Percentiles rank a stretch among this genome's conserved stretches.
phyloP scores from a whole-genome alignment of 2,329 filamentous ascomycete genomes.

The Botrytis tulipae region DNA sequence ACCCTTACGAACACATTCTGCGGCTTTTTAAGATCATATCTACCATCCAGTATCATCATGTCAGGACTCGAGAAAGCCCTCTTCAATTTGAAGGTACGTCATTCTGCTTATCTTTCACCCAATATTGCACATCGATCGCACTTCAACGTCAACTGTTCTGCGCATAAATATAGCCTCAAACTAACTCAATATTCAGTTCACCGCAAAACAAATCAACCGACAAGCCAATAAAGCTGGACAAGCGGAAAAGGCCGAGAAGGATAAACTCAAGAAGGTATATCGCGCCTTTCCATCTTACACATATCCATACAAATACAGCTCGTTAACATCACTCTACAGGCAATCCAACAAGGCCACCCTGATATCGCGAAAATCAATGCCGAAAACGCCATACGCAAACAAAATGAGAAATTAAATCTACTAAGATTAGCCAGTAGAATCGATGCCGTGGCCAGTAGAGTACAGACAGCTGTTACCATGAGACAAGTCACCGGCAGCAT shows the following conservation, averaged over 20 bases:
- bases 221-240: constrained; percentile 61
- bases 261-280: constrained; percentile 58
- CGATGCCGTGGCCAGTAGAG: constrained; percentile 57
- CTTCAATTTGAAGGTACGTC: constrained; percentile 57
- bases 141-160: constrained; percentile 3
- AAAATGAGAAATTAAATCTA: constrained; percentile 60
- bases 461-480: constrained; percentile 65
- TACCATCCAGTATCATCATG: constrained; percentile 42
- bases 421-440: constrained; percentile 56
- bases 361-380: constrained; percentile 64
- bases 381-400: constrained; percentile 61
- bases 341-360: constrained; percentile 57
- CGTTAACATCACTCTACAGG: constrained; percentile 40
- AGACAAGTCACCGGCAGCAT: constrained; percentile 58
- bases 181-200: constrained; percentile 46
- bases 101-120: constrained; percentile 23
- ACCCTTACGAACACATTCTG: neutral
- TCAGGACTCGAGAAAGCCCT: constrained; percentile 61
- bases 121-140: neutral
- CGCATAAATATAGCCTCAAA: constrained; percentile 12
- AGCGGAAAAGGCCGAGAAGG: constrained; percentile 59
- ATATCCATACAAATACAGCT: neutral
- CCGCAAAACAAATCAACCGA: constrained; percentile 60
- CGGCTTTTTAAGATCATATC: neutral
- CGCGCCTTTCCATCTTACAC: neutral